phyloP scores from a whole-genome alignment of 2,329 filamentous ascomycete species.

The Paracamarosporium sp. region DNA sequence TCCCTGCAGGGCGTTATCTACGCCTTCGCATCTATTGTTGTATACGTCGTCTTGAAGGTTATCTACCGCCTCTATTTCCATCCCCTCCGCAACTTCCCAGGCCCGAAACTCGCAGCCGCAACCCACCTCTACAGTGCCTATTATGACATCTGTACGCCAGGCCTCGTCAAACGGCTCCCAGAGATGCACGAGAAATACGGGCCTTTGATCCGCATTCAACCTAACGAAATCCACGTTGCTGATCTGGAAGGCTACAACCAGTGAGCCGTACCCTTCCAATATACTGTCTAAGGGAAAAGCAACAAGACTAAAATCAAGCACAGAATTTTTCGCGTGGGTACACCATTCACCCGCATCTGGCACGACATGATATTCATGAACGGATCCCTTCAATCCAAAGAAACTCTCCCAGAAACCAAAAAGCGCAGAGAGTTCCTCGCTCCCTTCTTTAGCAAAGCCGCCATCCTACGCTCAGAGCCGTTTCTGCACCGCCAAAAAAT shows the following conservation, averaged over 20 bases:
- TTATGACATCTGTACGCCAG: conserved; percentile 14
- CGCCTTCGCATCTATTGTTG: neutral
- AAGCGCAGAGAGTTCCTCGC: conserved; percentile 16
- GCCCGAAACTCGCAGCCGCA: conserved; percentile 10
- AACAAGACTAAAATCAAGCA: neutral
- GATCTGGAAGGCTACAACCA: conserved; percentile 18
- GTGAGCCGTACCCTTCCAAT: conserved; percentile 2
- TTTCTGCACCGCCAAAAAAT: conserved; percentile 18
- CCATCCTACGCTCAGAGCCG: conserved; percentile 18
- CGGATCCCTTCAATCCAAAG: conserved; percentile 17
- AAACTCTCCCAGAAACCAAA: conserved; percentile 16
- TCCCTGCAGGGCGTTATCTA: neutral
- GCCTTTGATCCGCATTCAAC: conserved; percentile 17
- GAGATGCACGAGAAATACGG: conserved; percentile 22
- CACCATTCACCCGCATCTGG: conserved; percentile 20
- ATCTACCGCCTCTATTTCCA: conserved; percentile 49
- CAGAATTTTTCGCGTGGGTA: conserved; percentile 20
- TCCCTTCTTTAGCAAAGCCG: conserved; percentile 22
- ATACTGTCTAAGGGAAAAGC: neutral
- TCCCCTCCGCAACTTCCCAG: conserved; percentile 35
- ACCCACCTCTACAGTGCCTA: conserved; percentile 18
- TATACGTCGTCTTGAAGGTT: conserved; percentile 7
- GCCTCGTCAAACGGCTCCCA: conserved; percentile 16
- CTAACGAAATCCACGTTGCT: conserved; percentile 17
- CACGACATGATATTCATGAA: conserved; percentile 21